Base-by-base conservation (phyloP, 768 basidiomycete species). In the Leccinum ochraceum region DNA sequence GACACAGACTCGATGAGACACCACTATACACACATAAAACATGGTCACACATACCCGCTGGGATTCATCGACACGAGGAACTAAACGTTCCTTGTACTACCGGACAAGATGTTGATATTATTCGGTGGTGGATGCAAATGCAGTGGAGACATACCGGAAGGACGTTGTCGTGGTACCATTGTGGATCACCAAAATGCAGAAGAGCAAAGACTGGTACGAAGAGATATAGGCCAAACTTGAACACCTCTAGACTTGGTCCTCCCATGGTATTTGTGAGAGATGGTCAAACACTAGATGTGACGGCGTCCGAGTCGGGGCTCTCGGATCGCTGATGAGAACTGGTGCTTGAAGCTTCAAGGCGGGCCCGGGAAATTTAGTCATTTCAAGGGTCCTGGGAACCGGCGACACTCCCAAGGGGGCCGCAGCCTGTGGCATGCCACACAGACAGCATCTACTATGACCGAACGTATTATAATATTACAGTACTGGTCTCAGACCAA, bases 101-200 rank as follows among this genome's bases (percentile, higher is more conserved):
- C 52, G 4, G 9, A 46, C 49, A n/a, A 30, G 5, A 39, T 57
- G 39, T 39, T n/a, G 5, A 39, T 58, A 36, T 39, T 16, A 58
- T 50, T 56, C 8, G 49, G 36, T 42, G 42, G 39, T 22, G 22
- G 36, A 20, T 32, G 34, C 50, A 58, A 34, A 26, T 24, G 17
- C 26, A 34, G 34, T 39, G 11, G 48, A 46, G 32, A 63, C 86
- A 58, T 71, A 92, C 89, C 8, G 93, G 92, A 37, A 90, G 76
- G 60, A 95, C 92, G 65, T 91, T 80, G 10, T 46, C 77, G 58
- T 83, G 80, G 69, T 94, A 95, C 93, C 93, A 95, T 46, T 88
- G 84, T 6, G 92, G 91, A 72, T 94, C 90, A 49, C 93, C 92
- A 69, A 91, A 94, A 74, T 94, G 89, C 54, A 93, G 76, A 69